Evolutionary conservation across 2,329 filamentous ascomycete species (phyloP), one percentile per base, ranked within the genome.

Genomic region (Colletotrichum siamense): DNA sequence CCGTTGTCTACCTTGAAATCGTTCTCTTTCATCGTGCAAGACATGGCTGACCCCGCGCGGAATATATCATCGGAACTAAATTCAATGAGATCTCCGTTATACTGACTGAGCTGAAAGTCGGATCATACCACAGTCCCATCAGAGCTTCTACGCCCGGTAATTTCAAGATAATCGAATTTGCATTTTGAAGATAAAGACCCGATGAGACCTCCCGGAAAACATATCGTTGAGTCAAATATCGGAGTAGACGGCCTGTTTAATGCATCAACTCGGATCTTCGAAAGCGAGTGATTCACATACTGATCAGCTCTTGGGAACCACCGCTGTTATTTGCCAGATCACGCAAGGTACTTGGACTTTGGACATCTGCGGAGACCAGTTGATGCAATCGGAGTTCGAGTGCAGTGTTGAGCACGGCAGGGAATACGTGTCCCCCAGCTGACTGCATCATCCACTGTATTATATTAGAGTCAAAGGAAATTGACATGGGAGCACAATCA

Each of bases 381-480:
- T 49, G 36, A 66, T 66, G 64, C 6, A 66, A 13, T 8, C 24
- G 32, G 9, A 66, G 39, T 26, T 66, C 64, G 3, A 66, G 15
- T 5, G 18, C 24, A 24, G 39, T 32, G 18, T 52, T 66, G 3
- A 66, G 64, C 10, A 52, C 39, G 8, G 64, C 64, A 22, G 64
- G 39, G 13, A 66, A 66, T 10, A 24, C 30, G 24, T 66, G 30
- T 22, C 39, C 64, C 6, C 64, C 64, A 28, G 64, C 28, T n/a
- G 64, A 66, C 49, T 66, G 64, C 64, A 66, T 66, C 64, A 66
- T 66, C 64, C 64, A 66, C 64, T 66, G 24, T 16, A 28, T 18
- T 4, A 9, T 32, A 1, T 9, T 30, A 22, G 32, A 63, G 10
- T 32, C 24, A 52, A 34, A n/a, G 44, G 1, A 22, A 8, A 9